Base-by-base conservation (phyloP, 2,329 filamentous ascomycete species). In the Mycocentrospora acerina region DNA sequence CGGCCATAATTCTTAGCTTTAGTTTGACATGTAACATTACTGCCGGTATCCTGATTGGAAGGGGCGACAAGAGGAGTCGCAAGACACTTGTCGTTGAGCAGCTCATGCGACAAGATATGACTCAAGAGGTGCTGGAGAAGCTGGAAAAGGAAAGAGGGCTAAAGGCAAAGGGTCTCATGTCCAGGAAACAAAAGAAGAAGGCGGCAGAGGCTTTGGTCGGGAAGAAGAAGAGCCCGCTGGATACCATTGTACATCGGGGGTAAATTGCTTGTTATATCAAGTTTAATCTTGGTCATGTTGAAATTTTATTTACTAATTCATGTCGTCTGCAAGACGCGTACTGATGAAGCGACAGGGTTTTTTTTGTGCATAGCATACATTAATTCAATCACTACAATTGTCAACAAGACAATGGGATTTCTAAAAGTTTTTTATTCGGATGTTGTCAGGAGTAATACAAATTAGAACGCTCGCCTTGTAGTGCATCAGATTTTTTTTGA, bases 51-150 rank as follows among this genome's bases (percentile, higher is more conserved):
- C 60, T 90, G 18, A 94, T 94, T 59, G 82, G 77, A 41, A 73
- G 88, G 7, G 88, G 88, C 1, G 88, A 91, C 56, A 78, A 82
- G 13, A 79, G 78, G 48, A 90, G 87, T 4, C 75, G 88, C 38
- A 94, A 94, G 76, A 91, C 89, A 77, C 85, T 93, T 24, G 85
- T 94, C 0, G 75, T 90, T 15, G 83, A 90, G 59, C 77, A 83
- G 29, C 79, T 93, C 64, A 80, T 86, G 55, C 74, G 87, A 25
- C 88, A 93, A 60, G 81, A 86, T 45, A 69, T 94, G 40, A 94
- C 88, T 0, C 69, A 76, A 34, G 74, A 82, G 46, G 82, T 81
- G 0, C 78, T 85, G 51, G 72, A 74, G 55, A 76, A 76, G 48
- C 63, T 79, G 27, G 64, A 73, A 42, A 76, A 77, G 51, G 68